Base-by-base conservation (phyloP, 2,329 filamentous ascomycete species). In the Seiridium cupressi region DNA sequence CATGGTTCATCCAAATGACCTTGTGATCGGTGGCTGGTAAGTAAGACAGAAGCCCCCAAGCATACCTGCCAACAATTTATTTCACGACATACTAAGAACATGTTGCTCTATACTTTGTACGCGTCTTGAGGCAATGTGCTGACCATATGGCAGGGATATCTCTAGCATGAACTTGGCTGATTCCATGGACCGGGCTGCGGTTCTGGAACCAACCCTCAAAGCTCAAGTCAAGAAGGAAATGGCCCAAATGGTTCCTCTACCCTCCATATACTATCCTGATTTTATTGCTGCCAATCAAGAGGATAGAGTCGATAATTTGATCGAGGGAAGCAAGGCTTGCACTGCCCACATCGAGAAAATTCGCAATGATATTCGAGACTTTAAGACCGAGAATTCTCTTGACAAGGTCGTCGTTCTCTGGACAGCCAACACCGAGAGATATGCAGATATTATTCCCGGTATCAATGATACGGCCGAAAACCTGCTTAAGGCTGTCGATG, bases 231-330 rank as follows among this genome's bases (percentile, higher is more conserved):
- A 88, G 79, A 97, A 98, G 84, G 92, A 98, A 80, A 94, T 98
- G 93, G 81, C 88, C 63, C 81, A 83, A 69, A 91, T 98, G 88
- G 88, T 89, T 69, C 95, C 95, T 36, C 86, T 98, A 64, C 94
- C 93, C 32, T 94, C 91, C 77, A 90, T 98, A 79, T 99, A 99
- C 86, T 99, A 99, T 77, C 95, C 95, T 1, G 95, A 98, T 79
- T 99, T 99, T 83, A 99, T 99, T 73, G 95, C 95, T 66, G 91
- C 95, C 74, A 99, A 99, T 82, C 95, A 99, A 81, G 93, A 95
- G 77, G 93, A 93, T 72, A 91, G 95, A 71, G 95, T 94, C 66
- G 93, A 99, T 80, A 98, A 99, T 71, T 72, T 96, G 64, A 77
- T 98, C 54, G 80, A 90, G 64, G 95, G 95, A 57, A 85, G 82